A percentile compares a stretch with the other conserved stretches of the same genome.
Conservation (phyloP, 2,329 filamentous ascomycete genomes). For the Chaetomiaceae sp. region DNA sequence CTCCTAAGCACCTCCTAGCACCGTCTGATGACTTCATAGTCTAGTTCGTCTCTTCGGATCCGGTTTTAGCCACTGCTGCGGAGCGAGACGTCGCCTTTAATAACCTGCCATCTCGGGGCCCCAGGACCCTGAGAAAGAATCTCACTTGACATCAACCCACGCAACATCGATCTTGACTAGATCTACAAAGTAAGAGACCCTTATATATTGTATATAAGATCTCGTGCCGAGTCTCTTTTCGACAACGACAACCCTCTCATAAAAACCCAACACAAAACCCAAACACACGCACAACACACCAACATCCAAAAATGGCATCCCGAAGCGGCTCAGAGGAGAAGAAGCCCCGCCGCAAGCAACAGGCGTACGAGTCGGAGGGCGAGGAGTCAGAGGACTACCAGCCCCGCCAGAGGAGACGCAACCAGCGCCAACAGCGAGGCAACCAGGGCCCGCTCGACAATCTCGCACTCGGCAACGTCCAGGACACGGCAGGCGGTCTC, state of each 20-base stretch:
- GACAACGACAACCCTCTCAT: neutral
- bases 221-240: no score
- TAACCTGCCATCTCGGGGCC: constrained; percentile 16
- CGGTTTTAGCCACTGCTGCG: constrained; percentile 13
- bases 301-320: constrained; percentile 24
- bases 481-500: constrained; percentile 34
- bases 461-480: constrained; percentile 35
- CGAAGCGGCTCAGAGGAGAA: constrained; percentile 29
- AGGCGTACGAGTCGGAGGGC: constrained; percentile 34
- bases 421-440: constrained; percentile 31
- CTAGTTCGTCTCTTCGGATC: constrained; percentile 10
- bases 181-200: neutral
- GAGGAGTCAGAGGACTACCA: constrained; percentile 32
- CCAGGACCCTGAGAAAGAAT: constrained; percentile 10
- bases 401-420: constrained; percentile 27
- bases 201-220: no score
- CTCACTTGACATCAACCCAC: constrained; percentile 4
- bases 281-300: neutral
- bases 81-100: constrained; percentile 18
- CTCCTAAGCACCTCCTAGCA: neutral
- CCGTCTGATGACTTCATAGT: constrained; percentile 28
- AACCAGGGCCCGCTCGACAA: constrained; percentile 34
- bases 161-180: neutral
- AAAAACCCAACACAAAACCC: neutral
- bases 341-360: constrained; percentile 30